Conservation (phyloP, 768 basidiomycete genomes). For the Boletus huronensis region DNA sequence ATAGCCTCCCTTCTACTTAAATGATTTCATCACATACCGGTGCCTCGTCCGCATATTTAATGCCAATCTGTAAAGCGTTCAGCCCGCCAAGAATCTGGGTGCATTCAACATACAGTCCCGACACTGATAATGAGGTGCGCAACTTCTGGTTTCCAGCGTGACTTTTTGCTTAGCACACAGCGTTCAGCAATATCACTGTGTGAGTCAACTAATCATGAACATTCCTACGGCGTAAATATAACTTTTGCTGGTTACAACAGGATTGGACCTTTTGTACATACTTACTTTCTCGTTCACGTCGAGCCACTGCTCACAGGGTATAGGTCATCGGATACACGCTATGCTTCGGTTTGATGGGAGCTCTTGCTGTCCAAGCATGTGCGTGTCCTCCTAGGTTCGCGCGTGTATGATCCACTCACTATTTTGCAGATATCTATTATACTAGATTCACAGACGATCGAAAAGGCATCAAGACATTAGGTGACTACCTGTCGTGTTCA, state of each 20-base stretch:
- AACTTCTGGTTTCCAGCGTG: background rate
- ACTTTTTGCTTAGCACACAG: background rate
- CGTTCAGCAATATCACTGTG: background rate
- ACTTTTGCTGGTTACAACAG: background rate
- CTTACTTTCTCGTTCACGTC: background rate
- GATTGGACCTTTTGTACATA: background rate
- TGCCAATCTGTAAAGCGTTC: background rate
- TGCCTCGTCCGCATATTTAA: background rate
- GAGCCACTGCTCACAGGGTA: background rate
- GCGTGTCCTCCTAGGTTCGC: background rate
- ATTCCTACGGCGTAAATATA: background rate
- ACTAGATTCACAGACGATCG: constrained; percentile 16
- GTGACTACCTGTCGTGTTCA: background rate
- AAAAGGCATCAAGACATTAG: constrained; percentile 8
- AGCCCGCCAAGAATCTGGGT: background rate
- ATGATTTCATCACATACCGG: background rate
- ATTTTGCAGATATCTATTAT: constrained; percentile 17
- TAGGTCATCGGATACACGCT: constrained; percentile 16
- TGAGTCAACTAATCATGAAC: background rate
- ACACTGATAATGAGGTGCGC: background rate
- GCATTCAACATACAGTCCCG: background rate
- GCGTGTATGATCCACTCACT: background rate
- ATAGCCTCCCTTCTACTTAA: background rate
- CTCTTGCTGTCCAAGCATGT: constrained; percentile 11
- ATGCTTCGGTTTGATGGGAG: constrained; percentile 10